Base-by-base conservation (phyloP, 305 asterid genomes). In the Rubia peregrina region DNA sequence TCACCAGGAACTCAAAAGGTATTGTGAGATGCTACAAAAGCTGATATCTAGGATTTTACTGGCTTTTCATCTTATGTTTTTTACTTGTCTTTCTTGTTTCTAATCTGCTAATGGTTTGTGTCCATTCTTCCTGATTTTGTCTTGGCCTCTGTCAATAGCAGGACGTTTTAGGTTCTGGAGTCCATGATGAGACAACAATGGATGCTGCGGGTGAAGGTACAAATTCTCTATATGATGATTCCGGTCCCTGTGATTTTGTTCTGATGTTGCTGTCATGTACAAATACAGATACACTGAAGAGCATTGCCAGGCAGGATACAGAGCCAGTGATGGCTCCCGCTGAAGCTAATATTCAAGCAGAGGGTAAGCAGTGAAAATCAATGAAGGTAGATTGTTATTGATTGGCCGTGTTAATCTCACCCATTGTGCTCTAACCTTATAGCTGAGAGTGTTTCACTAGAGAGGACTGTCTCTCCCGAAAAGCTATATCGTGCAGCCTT, bases 401-500 rank as follows among this genome's bases (percentile, higher is more conserved):
- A 80, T 75, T 79, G 80, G 85, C 67, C 14, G 73, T 70, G 51
- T 41, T 59, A 67, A 67, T 90, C 95, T 88, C 80, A 87, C 74
- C 88, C 83, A 71, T 75, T 78, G 69, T 80, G 86, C 81, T 76
- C 79, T 88, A 75, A 80, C 84, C 75, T 85, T 77, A 69, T 87
- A 89, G 96, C 88, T 85, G 96, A 85, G 86, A 79, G 84, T 71
- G 86, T 82, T 85, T 90, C 83, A 69, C 79, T 84, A 17, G 94
- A 87, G 74, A 85, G 94, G 87, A 88, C 76, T 78, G 94, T 87
- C 83, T 88, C 97, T 84, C 96, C 97, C 71, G 94, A 83, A 53
- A 90, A 85, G 87, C 88, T 73, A 60, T 90, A 90, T 81, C 91
- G 97, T n/a, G 97, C 97, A 68, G 97, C 97, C 82, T n/a, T 90